These are phyloP conservation scores for Mimosa bimucronata DNA, from an alignment of 306 rosid genomes.

Conservation along the genomic window DNA sequence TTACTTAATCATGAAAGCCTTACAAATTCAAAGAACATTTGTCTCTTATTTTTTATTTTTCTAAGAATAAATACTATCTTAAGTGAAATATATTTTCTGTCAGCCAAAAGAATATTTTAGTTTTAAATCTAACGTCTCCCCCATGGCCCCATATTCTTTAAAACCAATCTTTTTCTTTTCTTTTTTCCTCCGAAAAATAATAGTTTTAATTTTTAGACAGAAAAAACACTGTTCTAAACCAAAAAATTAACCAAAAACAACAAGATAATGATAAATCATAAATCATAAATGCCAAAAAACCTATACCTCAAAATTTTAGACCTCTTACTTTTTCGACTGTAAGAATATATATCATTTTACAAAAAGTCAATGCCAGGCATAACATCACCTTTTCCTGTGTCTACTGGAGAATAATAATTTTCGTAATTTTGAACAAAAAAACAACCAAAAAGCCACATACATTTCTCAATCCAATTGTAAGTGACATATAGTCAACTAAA, in stretches of 20 bases:
- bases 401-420: constrained; percentile 20
- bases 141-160: not conserved
- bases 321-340: not conserved
- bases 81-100: not conserved
- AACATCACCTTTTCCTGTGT: not conserved
- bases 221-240: too few relatives aligned
- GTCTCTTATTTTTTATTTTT: not conserved
- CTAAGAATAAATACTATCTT: not conserved
- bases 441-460: not conserved
- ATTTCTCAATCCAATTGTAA: constrained; percentile 4
- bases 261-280: not conserved
- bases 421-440: constrained; percentile 5
- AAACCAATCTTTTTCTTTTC: too few relatives aligned
- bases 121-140: not conserved
- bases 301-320: not conserved
- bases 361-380: constrained; percentile 8
- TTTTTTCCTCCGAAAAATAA: too few relatives aligned
- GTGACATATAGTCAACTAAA: constrained; percentile 32
- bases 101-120: not conserved
- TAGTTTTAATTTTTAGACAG: not conserved
- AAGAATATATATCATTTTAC: constrained; percentile 11
- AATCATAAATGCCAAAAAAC: not conserved
- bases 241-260: not conserved
- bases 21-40: not conserved
- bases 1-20: not conserved